Evolutionary conservation across 352 stramenopile genomes (phyloP).

Genomic region (Phytopythium litorale): DNA sequence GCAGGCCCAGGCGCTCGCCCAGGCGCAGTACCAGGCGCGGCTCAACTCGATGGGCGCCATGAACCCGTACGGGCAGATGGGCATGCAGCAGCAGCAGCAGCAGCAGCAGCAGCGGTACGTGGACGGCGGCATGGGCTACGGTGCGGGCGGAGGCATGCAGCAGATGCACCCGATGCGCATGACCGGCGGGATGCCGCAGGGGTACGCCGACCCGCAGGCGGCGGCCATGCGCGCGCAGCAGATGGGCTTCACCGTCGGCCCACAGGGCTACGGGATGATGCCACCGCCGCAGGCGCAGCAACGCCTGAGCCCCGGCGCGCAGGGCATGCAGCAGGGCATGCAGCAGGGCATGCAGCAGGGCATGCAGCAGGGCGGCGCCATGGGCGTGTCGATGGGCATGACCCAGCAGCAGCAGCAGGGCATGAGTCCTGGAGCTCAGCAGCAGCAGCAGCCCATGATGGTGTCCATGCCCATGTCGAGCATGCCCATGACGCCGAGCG

Average conservation of each 20-base stretch:
- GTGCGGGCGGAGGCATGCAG: constrained; percentile 16
- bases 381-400: constrained; percentile 27
- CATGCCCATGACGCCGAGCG: neutral
- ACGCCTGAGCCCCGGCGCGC: constrained; percentile 26
- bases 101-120: constrained; percentile 32
- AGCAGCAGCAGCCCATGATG: constrained; percentile 4
- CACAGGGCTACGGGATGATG: constrained; percentile 57
- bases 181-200: constrained; percentile 4
- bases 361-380: constrained; percentile 13
- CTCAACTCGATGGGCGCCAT: constrained; percentile 48
- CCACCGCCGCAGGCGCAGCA: constrained; percentile 23
- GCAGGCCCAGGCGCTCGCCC: constrained; percentile 31
- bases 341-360: constrained; percentile 31
- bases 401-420: constrained; percentile 17
- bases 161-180: constrained; percentile 25
- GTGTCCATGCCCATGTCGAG: constrained; percentile 26
- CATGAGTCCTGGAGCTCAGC: constrained; percentile 15
- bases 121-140: constrained; percentile 34
- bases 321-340: constrained; percentile 23
- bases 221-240: constrained; percentile 24
- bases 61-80: constrained; percentile 9
- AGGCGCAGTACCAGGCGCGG: constrained; percentile 63
- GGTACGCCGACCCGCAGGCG: constrained; percentile 27
- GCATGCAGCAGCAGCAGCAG: constrained; percentile 20
- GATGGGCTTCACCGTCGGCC: constrained; percentile 39